These are phyloP conservation scores for Phytopythium ostracodes DNA, from an alignment of 352 stramenopile genomes.

Conservation along the genomic window DNA sequence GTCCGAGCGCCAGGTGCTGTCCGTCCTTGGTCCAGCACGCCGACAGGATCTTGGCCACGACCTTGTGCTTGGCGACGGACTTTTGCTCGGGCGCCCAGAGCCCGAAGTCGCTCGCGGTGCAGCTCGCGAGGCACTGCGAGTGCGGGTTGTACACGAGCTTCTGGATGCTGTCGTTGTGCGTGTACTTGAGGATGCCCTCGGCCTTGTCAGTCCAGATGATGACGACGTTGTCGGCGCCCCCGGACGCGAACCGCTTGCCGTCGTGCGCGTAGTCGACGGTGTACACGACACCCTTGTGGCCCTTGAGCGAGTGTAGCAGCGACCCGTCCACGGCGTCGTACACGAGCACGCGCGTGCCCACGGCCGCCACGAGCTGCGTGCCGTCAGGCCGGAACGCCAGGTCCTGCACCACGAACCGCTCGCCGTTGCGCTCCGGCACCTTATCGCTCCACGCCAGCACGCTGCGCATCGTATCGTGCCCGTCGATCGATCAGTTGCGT, in stretches of 20 bases:
- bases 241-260: constrained; percentile 90
- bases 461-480: constrained; percentile 47
- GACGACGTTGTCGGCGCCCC: constrained; percentile 93
- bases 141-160: constrained; percentile 91
- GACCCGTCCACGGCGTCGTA: constrained; percentile 90
- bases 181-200: constrained; percentile 95
- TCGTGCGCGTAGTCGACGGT: constrained; percentile 89
- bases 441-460: constrained; percentile 84
- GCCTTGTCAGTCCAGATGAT: constrained; percentile 96
- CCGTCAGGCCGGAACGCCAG: constrained; percentile 91
- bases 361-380: constrained; percentile 84
- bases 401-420: constrained; percentile 86
- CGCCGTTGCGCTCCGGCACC: constrained; percentile 82
- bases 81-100: constrained; percentile 93
- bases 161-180: constrained; percentile 93
- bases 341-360: constrained; percentile 90
- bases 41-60: constrained; percentile 91
- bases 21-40: constrained; percentile 92
- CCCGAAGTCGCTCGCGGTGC: constrained; percentile 93
- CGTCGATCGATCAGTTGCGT: background rate
- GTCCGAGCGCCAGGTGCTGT: constrained; percentile 87
- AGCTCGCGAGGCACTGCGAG: constrained; percentile 90
- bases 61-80: constrained; percentile 93
- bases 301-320: constrained; percentile 90
- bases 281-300: constrained; percentile 91